Percentiles rank a stretch among this genome's conserved stretches.
Evolutionary conservation across 345 rosid genomes (phyloP).

Genomic region (Camelina hispida): DNA sequence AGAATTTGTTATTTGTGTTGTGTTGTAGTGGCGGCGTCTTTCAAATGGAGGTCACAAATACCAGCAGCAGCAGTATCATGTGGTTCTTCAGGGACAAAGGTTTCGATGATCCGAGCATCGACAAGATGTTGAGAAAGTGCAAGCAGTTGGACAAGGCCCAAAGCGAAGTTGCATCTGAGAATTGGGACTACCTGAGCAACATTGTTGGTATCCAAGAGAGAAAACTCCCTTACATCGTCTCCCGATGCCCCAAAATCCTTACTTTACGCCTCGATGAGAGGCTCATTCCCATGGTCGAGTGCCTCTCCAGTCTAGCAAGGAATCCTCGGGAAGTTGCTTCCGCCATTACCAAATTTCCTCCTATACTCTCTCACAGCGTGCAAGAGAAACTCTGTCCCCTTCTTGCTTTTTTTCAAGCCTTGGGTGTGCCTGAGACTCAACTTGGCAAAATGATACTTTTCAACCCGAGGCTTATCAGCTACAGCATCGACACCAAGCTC

Average conservation of each 20-base stretch:
- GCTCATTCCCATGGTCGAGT: constrained; percentile 74
- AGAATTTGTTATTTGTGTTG: neutral
- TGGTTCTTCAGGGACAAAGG: constrained; percentile 76
- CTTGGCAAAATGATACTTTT: constrained; percentile 70
- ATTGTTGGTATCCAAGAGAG: constrained; percentile 74
- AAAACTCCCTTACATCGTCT: constrained; percentile 67
- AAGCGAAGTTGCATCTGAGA: constrained; percentile 66
- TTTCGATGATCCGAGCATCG: constrained; percentile 59
- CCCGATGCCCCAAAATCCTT: constrained; percentile 76
- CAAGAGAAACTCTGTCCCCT: constrained; percentile 87
- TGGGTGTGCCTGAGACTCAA: constrained; percentile 73
- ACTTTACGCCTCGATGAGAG: constrained; percentile 63
- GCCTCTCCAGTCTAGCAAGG: constrained; percentile 59
- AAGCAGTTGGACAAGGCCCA: constrained; percentile 63
- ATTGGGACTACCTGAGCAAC: constrained; percentile 67
- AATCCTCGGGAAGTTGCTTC: constrained; percentile 66
- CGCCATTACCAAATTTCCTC: constrained; percentile 72
- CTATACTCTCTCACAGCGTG: constrained; percentile 73
- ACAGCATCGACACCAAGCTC: constrained; percentile 74
- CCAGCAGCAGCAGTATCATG: constrained; percentile 55
- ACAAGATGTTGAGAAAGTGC: constrained; percentile 66
- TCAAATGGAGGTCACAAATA: constrained; percentile 53
- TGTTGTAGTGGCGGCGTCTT: neutral
- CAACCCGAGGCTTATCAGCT: constrained; percentile 80
- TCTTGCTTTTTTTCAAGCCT: constrained; percentile 78